Evolutionary conservation across 192 early-diverging fungal species (phyloP).

Genomic region (Borealophlyctis nickersoniae): DNA sequence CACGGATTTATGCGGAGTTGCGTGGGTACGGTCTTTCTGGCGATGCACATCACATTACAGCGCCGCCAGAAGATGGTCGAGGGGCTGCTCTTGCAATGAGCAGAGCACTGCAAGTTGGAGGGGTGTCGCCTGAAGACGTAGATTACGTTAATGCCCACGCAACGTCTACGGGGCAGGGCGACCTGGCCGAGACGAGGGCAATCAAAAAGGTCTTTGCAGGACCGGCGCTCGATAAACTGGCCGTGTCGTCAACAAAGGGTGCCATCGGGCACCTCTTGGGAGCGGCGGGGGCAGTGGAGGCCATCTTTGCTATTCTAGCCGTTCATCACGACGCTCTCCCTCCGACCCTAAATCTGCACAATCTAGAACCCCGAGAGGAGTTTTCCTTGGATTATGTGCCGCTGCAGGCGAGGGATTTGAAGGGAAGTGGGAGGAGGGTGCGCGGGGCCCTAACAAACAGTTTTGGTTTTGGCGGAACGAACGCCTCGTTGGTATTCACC

Average conservation of each 20-base stretch:
- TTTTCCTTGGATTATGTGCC: slow-evolving; percentile 85
- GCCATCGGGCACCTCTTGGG: slow-evolving; percentile 93
- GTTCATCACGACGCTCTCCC: slow-evolving; percentile 71
- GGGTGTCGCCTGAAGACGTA: slow-evolving; percentile 58
- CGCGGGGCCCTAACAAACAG: slow-evolving; percentile 77
- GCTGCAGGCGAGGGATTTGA: slow-evolving; percentile 53
- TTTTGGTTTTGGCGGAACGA: slow-evolving; percentile 85
- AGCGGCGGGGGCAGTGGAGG: slow-evolving; percentile 91
- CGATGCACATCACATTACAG: slow-evolving; percentile 92
- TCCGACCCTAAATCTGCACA: slow-evolving; percentile 79
- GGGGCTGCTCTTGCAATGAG: slow-evolving; percentile 89
- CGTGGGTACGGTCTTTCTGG: slow-evolving; percentile 86
- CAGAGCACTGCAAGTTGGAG: slow-evolving; percentile 65
- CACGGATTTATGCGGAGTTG: slow-evolving; percentile 86
- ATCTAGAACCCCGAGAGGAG: slow-evolving; percentile 38
- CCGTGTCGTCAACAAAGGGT: slow-evolving; percentile 88
- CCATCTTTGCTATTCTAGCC: slow-evolving; percentile 81
- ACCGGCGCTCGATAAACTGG: slow-evolving; percentile 26
- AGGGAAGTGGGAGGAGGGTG: slow-evolving; percentile 40
- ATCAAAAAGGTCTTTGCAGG: slow-evolving; percentile 72
- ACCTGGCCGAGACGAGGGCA: slow-evolving; percentile 80
- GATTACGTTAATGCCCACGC: slow-evolving; percentile 95
- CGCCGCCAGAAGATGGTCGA: slow-evolving; percentile 78
- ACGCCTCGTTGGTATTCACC: slow-evolving; percentile 38
- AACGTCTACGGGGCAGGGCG: slow-evolving; percentile 81